Evolutionary conservation across 192 early-diverging fungal genomes (phyloP), one percentile per base, ranked within the genome.

Genomic region (Coemansia sp.): DNA sequence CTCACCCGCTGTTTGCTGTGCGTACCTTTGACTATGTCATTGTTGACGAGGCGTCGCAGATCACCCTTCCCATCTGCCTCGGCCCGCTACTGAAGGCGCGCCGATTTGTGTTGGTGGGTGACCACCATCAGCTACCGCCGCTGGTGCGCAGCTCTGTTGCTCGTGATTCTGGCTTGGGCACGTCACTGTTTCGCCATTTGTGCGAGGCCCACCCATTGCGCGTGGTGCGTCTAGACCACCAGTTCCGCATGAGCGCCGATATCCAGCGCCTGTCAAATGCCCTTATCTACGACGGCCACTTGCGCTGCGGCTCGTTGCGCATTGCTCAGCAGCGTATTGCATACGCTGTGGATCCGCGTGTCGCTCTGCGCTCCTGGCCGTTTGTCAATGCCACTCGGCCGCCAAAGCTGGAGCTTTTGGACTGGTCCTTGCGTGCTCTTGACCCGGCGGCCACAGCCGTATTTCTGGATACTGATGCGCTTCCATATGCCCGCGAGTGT

Each of bases 21-120:
- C 78, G 85, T 31, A 53, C 67, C 35, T 98, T 98, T 63, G 95
- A 98, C 63, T 94, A 90, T 60, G 96, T 92, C 55, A 93, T 98
- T 39, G 82, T 98, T 5, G 95, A 98, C 64, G 95, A 98, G 48
- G 92, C 93, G 7, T 91, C 93, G 12, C 95, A 98, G 64, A 81
- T 98, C 19, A 90, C 89, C 13, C 55, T 96, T 23, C 95, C 95
- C 0, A 83, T 86, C 5, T 91, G 91, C 48, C 44, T 98, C 25
- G 95, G 92, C 4, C 92, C 95, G 6, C 56, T 98, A 26, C 80
- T 85, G 3, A 85, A 78, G 47, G 86, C 91, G 0, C 60, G 81
- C n/a, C 76, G 60, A 8, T 96, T 96, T 82, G 81, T 98, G 7
- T 64, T 98, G 6, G 93, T 98, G 11, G 95, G 95, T 27, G 95